A percentile compares a stretch with the other conserved stretches of the same genome.
Conservation (phyloP, 441 rosid genomes). For the Brassica hybrid region DNA sequence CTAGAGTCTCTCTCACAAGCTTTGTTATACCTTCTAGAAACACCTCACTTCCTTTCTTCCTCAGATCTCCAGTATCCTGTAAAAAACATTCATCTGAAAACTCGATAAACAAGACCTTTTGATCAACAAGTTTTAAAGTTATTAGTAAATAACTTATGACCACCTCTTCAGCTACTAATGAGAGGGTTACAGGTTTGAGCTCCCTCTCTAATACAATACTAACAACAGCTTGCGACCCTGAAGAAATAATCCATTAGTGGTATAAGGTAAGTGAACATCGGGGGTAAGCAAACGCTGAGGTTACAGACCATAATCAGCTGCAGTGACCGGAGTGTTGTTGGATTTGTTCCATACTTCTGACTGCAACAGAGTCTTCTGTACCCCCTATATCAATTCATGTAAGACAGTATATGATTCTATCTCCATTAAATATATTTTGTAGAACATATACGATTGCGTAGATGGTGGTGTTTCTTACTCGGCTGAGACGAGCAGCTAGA, state of each 20-base stretch:
- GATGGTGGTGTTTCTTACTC: slow-evolving; percentile 42
- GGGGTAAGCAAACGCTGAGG: neutral
- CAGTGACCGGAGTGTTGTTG: slow-evolving; percentile 83
- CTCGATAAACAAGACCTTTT: slow-evolving; percentile 2
- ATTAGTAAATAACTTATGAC: slow-evolving; percentile 4
- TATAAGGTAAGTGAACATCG: slow-evolving; percentile 1
- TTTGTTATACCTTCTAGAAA: slow-evolving; percentile 66
- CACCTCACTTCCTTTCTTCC: slow-evolving; percentile 58
- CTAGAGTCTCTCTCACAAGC: slow-evolving; percentile 79
- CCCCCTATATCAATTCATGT: slow-evolving; percentile 44
- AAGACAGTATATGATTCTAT: neutral
- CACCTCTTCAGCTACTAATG: slow-evolving; percentile 98
- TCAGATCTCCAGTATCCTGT: slow-evolving; percentile 85
- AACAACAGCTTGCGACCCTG: slow-evolving; percentile 93
- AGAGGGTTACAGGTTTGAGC: slow-evolving; percentile 68
- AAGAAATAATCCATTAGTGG: slow-evolving; percentile 24
- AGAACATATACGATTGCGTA: neutral
- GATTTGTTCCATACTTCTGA: slow-evolving; percentile 80
- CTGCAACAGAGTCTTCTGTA: slow-evolving; percentile 75
- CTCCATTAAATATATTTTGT: too few species aligned
- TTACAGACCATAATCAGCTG: slow-evolving; percentile 89
- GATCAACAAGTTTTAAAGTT: neutral
- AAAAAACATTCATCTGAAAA: slow-evolving; percentile 13
- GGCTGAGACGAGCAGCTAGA: slow-evolving; percentile 89
- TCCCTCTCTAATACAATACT: slow-evolving; percentile 78